Evolutionary conservation across 805 yeast species (phyloP).

Genomic region (Spathaspora gorwiae): DNA sequence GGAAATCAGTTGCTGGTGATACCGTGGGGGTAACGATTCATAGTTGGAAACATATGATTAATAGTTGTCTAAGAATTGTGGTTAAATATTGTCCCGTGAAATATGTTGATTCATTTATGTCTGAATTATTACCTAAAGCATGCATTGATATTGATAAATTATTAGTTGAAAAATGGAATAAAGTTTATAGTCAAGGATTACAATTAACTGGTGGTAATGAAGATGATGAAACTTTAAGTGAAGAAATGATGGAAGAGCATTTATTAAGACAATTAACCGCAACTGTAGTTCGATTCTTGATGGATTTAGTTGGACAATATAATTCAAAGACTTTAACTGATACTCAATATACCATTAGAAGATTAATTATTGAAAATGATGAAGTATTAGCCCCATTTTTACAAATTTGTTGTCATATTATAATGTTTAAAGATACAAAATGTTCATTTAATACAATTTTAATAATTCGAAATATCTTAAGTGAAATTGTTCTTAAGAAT

Average conservation of each 20-base stretch:
- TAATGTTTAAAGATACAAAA: conserved; percentile 81
- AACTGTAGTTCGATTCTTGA: conserved; percentile 78
- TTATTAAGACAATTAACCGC: conserved; percentile 89
- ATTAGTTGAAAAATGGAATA: conserved; percentile 73
- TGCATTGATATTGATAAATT: conserved; percentile 68
- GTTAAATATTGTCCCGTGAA: conserved; percentile 83
- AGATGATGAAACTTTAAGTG: conserved; percentile 82
- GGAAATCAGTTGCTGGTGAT: conserved; percentile 85
- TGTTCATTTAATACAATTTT: conserved; percentile 89
- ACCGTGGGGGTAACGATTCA: conserved; percentile 85
- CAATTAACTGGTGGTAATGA: conserved; percentile 56
- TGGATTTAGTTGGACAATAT: conserved; percentile 83
- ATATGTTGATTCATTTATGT: conserved; percentile 64
- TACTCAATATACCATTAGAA: conserved; percentile 62
- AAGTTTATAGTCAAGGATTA: conserved; percentile 53
- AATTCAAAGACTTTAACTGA: conserved; percentile 49
- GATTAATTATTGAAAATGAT: conserved; percentile 59
- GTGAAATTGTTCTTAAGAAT: conserved; percentile 62
- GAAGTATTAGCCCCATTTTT: conserved; percentile 74
- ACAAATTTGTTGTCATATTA: conserved; percentile 67
- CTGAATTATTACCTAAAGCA: conserved; percentile 72
- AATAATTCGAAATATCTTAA: conserved; percentile 68
- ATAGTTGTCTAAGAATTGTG: conserved; percentile 79
- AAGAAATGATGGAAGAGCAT: conserved; percentile 98
- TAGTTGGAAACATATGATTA: conserved; percentile 96